Evolutionary conservation across 2,329 filamentous ascomycete genomes (phyloP).

Genomic region (Claviceps sp.): DNA sequence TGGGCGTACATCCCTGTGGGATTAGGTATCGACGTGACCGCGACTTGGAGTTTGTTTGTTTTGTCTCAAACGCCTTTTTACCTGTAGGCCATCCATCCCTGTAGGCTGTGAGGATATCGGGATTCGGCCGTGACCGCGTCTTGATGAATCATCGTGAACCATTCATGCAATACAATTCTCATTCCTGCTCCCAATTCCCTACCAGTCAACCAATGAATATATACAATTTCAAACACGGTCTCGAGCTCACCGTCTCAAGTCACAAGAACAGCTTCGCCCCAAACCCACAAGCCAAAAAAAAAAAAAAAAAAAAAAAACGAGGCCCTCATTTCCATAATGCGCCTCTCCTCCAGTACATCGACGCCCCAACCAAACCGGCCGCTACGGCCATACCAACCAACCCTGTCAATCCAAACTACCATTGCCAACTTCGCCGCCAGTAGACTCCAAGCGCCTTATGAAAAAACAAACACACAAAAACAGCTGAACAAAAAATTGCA

Average conservation of each 20-base stretch:
- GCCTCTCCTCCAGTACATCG: slow-evolving; percentile 3
- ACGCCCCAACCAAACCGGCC: slow-evolving; percentile 1
- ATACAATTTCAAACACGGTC: slow-evolving; percentile 25
- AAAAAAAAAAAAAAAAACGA: background rate
- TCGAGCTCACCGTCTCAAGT: slow-evolving; percentile 2
- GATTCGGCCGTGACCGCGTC: background rate
- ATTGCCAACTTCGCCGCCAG: slow-evolving; percentile 21
- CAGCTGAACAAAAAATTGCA: slow-evolving; percentile 14
- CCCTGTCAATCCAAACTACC: slow-evolving; percentile 21
- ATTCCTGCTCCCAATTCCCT: slow-evolving; percentile 16
- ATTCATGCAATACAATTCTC: slow-evolving; percentile 18
- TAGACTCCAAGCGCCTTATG: slow-evolving; percentile 29
- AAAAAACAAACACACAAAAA: slow-evolving; percentile 15
- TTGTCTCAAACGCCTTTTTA: too few species aligned
- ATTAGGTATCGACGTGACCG: too few species aligned
- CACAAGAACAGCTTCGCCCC: slow-evolving; percentile 6
- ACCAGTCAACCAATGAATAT: slow-evolving; percentile 26
- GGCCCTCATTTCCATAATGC: slow-evolving; percentile 2
- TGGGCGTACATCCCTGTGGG: too few species aligned
- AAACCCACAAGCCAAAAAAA: background rate
- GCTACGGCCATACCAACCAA: slow-evolving; percentile 23
- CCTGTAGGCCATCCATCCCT: too few species aligned
- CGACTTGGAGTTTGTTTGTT: too few species aligned
- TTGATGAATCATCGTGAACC: background rate
- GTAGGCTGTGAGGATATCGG: too few species aligned